Percentiles rank a stretch among this genome's conserved stretches.
These are phyloP conservation scores for Leishmania tropica DNA, from an alignment of 208 protist genomes.

Conservation along the genomic window DNA sequence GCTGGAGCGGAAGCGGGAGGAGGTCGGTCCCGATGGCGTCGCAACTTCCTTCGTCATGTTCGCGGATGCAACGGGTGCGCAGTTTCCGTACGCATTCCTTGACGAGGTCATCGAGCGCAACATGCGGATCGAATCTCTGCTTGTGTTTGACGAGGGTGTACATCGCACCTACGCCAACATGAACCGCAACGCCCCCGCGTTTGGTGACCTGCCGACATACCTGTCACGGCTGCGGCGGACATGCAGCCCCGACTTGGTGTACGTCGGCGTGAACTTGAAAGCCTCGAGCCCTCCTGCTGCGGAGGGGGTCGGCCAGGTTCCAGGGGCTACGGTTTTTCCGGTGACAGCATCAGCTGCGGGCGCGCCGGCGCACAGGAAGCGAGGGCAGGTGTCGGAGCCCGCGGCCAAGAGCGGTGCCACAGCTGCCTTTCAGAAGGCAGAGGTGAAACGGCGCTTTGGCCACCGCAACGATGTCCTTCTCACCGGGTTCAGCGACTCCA, in stretches of 20 bases:
- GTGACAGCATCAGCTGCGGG: background rate
- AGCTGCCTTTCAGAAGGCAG: conserved; percentile 11
- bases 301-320: background rate
- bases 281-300: conserved; percentile 13
- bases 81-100: conserved; percentile 82
- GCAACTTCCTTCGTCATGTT: conserved; percentile 27
- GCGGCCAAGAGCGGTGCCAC: background rate
- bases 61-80: conserved; percentile 8
- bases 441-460: conserved; percentile 33
- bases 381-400: background rate
- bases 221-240: conserved; percentile 82
- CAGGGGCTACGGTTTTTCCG: background rate
- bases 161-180: conserved; percentile 76
- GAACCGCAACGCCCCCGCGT: conserved; percentile 58
- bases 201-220: conserved; percentile 81
- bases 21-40: background rate
- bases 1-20: conserved; percentile 15
- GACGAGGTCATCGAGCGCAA: conserved; percentile 70
- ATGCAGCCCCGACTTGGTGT: conserved; percentile 91
- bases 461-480: conserved; percentile 93
- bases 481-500: conserved; percentile 90
- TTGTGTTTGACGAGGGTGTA: conserved; percentile 68
- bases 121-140: conserved; percentile 53
- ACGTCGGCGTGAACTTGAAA: conserved; percentile 73
- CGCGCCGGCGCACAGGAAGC: background rate